Percentiles rank a stretch among this genome's conserved stretches.
Evolutionary conservation across 1,284 basidiomycete genomes (phyloP).

Genomic region (Ganoderma boninense): DNA sequence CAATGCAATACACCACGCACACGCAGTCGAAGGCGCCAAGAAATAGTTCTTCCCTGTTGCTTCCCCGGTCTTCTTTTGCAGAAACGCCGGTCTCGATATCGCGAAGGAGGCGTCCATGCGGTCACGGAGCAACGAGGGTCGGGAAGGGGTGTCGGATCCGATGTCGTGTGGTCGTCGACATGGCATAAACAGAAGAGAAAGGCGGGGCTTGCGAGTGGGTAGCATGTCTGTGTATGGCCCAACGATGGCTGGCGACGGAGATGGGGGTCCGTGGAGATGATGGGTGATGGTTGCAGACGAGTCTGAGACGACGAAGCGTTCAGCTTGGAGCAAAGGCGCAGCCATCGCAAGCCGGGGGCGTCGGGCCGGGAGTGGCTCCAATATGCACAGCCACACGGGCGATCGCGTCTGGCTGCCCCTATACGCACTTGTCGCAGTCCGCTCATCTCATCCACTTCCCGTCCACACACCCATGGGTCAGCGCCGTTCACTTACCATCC

Average conservation of each 20-base stretch:
- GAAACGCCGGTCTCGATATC: background rate
- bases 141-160: background rate
- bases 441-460: background rate
- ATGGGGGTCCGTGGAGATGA: background rate
- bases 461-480: constrained; percentile 5
- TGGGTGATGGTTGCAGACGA: background rate
- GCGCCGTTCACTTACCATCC: background rate
- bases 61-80: background rate
- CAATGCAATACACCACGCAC: background rate
- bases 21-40: background rate
- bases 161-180: background rate
- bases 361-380: no score
- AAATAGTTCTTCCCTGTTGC: background rate
- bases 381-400: background rate
- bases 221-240: background rate
- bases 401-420: background rate
- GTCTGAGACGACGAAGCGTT: no score
- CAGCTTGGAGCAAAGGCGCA: no score
- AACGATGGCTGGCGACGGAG: background rate
- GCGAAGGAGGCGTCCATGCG: background rate
- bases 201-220: background rate
- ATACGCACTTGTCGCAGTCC: background rate
- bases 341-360: no score
- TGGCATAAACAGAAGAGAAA: background rate
- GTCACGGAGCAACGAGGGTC: background rate